Conservation (phyloP, 495 filamentous ascomycete genomes). For the Trichoderma asperelloides region DNA sequence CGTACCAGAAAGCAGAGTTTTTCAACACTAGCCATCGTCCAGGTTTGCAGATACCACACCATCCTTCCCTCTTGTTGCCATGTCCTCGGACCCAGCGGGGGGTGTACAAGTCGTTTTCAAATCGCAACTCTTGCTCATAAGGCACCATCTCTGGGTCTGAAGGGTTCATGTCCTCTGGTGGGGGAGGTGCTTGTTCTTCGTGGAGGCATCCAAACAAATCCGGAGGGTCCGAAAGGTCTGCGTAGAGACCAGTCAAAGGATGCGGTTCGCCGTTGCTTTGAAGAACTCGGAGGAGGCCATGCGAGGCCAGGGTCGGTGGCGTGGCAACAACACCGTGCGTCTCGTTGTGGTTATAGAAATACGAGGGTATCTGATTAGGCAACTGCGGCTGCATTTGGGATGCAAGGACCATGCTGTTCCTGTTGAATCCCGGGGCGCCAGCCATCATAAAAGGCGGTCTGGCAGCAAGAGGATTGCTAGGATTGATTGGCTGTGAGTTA, state of each 20-base stretch:
- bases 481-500: constrained; percentile 43
- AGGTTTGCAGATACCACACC: constrained; percentile 78
- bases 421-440: constrained; percentile 33
- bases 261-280: constrained; percentile 60
- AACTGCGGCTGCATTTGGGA: constrained; percentile 22
- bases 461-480: constrained; percentile 43
- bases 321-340: constrained; percentile 34
- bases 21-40: constrained; percentile 75
- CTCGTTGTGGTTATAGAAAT: constrained; percentile 34
- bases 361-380: constrained; percentile 22
- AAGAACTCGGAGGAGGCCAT: constrained; percentile 58
- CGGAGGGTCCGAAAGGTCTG: constrained; percentile 59
- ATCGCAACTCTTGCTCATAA: constrained; percentile 68
- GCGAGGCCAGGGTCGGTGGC: constrained; percentile 45
- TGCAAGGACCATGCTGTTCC: constrained; percentile 39
- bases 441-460: constrained; percentile 44
- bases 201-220: constrained; percentile 63
- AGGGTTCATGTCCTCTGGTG: constrained; percentile 67
- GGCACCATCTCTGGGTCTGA: constrained; percentile 59
- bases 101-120: constrained; percentile 69
- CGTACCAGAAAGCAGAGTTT: constrained; percentile 81
- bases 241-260: constrained; percentile 50
- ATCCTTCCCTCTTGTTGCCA: constrained; percentile 74
- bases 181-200: constrained; percentile 58
- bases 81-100: constrained; percentile 70